Evolutionary conservation across 2,329 filamentous ascomycete genomes (phyloP).

Genomic region (Alternaria infectoria): DNA sequence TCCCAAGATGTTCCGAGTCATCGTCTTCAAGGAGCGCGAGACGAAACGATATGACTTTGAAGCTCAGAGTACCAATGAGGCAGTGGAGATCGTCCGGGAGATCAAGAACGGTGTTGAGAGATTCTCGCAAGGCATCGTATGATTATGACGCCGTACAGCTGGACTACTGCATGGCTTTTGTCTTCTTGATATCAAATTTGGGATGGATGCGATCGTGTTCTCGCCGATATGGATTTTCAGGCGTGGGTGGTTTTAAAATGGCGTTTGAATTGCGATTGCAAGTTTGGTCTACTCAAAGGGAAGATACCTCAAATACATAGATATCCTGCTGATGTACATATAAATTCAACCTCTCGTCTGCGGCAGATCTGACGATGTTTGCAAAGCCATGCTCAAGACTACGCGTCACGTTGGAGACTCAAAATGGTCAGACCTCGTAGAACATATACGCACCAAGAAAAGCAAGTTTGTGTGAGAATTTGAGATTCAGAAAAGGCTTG

Average conservation of each 20-base stretch:
- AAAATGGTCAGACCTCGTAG: not conserved
- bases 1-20: conserved; percentile 78
- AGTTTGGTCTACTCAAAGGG: not conserved
- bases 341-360: not conserved
- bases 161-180: not conserved
- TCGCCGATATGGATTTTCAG: not conserved
- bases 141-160: not conserved
- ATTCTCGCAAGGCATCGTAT: conserved; percentile 60
- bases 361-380: not conserved
- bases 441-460: not conserved
- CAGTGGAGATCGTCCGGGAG: conserved; percentile 78
- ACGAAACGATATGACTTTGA: conserved; percentile 87
- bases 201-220: not conserved
- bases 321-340: not conserved
- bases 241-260: not conserved
- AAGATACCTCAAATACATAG: not conserved
- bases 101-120: conserved; percentile 77
- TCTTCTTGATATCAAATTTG: not conserved
- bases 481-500: not conserved
- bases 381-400: not conserved
- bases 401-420: not conserved
- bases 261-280: not conserved
- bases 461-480: not conserved
- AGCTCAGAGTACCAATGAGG: conserved; percentile 73
- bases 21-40: conserved; percentile 78